A percentile compares a stretch with the other conserved stretches of the same genome.
Evolutionary conservation across 495 filamentous ascomycete genomes (phyloP).

Genomic region (Parmelia sp.): DNA sequence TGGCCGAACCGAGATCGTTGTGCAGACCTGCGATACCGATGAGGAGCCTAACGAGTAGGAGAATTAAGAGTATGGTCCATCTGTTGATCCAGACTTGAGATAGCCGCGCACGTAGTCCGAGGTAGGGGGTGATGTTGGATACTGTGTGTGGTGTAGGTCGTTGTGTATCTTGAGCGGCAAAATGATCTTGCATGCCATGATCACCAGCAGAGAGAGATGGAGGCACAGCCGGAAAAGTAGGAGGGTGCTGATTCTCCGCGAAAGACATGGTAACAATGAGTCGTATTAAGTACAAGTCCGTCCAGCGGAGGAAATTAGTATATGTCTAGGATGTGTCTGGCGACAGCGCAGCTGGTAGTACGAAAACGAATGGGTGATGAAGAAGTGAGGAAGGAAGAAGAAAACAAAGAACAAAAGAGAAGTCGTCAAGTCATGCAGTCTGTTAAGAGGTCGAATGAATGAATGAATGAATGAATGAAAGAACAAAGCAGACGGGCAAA

Average conservation of each 20-base stretch:
- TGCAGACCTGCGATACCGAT: slow-evolving; percentile 65
- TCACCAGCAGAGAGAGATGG: slow-evolving; percentile 49
- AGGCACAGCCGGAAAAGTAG: slow-evolving; percentile 37
- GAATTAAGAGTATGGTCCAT: slow-evolving; percentile 85
- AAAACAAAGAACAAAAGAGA: slow-evolving; percentile 24
- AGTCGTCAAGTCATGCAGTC: slow-evolving; percentile 26
- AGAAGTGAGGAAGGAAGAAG: slow-evolving; percentile 16
- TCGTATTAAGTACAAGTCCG: slow-evolving; percentile 27
- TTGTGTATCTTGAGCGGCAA: slow-evolving; percentile 39
- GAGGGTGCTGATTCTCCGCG: slow-evolving; percentile 27
- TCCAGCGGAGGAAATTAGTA: slow-evolving; percentile 31
- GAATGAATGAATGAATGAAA: no score
- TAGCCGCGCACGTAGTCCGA: slow-evolving; percentile 79
- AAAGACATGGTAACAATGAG: slow-evolving; percentile 34
- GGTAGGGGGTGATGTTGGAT: slow-evolving; percentile 76
- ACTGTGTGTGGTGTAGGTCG: slow-evolving; percentile 45
- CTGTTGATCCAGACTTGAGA: slow-evolving; percentile 96
- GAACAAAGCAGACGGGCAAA: slow-evolving; percentile 23
- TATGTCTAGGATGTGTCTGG: slow-evolving; percentile 20
- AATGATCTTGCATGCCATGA: slow-evolving; percentile 50
- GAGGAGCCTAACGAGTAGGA: slow-evolving; percentile 75
- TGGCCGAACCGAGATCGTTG: slow-evolving; percentile 64
- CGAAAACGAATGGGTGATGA: slow-evolving; percentile 13
- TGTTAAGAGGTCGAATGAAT: slow-evolving; percentile 12
- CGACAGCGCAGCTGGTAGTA: slow-evolving; percentile 9